These are phyloP conservation scores for Phaeosphaeriaceae sp. DNA, from an alignment of 2,329 filamentous ascomycete genomes.

Conservation along the genomic window DNA sequence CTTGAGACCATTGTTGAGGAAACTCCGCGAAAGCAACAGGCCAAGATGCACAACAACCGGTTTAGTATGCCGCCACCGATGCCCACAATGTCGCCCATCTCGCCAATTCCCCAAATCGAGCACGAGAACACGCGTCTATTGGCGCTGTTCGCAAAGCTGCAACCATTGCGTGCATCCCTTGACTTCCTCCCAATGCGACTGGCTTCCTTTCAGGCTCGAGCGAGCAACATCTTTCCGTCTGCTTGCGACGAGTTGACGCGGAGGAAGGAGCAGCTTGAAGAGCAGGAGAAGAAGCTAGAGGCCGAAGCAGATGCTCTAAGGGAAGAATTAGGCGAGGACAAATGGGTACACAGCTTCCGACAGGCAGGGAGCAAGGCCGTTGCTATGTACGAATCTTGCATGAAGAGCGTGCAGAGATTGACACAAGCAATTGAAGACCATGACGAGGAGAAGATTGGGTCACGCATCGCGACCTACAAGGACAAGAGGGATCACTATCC, in stretches of 20 bases:
- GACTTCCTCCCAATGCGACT: conserved; percentile 96
- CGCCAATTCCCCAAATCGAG: conserved; percentile 60
- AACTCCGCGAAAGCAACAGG: conserved; percentile 63
- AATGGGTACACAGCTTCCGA: conserved; percentile 94
- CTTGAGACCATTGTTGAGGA: conserved; percentile 94
- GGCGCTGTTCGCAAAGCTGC: conserved; percentile 92
- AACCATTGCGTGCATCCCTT: conserved; percentile 87
- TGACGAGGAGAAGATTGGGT: conserved; percentile 64
- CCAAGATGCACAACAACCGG: conserved; percentile 64
- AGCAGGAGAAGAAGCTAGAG: conserved; percentile 86
- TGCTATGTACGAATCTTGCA: conserved; percentile 96
- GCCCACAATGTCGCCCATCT: conserved; percentile 65
- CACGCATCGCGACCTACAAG: conserved; percentile 90
- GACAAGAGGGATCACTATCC: conserved; percentile 94
- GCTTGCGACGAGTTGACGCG: conserved; percentile 88
- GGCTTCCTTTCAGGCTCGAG: conserved; percentile 81
- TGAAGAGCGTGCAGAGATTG: conserved; percentile 82
- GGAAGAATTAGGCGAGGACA: conserved; percentile 90
- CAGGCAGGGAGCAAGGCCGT: conserved; percentile 90
- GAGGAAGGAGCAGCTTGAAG: conserved; percentile 75
- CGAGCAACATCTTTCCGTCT: conserved; percentile 80
- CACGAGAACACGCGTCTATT: conserved; percentile 89
- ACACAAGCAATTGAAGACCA: conserved; percentile 78
- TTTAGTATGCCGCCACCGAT: conserved; percentile 71
- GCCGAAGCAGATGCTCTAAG: conserved; percentile 87